Base-by-base conservation (phyloP, 306 rosid genomes). In the Corylus avellana region DNA sequence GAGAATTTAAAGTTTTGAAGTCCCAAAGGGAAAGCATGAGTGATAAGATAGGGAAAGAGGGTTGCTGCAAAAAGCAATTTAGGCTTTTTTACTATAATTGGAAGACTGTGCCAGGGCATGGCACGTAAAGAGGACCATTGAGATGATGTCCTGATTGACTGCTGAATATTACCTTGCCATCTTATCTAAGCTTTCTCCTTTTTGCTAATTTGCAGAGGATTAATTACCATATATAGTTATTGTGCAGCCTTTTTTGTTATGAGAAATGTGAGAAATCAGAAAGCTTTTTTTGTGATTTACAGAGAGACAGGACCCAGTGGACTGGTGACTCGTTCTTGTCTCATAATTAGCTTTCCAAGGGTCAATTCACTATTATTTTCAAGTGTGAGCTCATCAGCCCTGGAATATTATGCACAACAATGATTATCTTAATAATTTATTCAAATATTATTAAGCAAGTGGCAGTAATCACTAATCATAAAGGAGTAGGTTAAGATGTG, bases 401-500 rank as follows among this genome's bases (percentile, higher is more conserved):
- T 48, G 51, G 51, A 48, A 48, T 11, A 48, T 48, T 48, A 50
- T 55, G 22, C 10, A 32, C 12, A 56, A 20, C 48, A 13, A 56
- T 78, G 22, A 1, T 17, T 57, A 29, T 56, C 50, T 71, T 44
- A 44, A 32, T 42, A 68, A 37, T 42, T 68, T 7, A 37, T 42
- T 48, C 53, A 48, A 48, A 20, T 4, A 17, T 12, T 22, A 44
- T 20, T 14, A 13, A 32, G 20, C 74, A 47, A 47, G 74, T 70
- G 56, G 57, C 1, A 62, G 29, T 29, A 50, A 50, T 70, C 22
- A 58, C 47, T 32, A 50, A 50, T 70, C 37, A 58, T 57, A 37
- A 44, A 62, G 39, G 59, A 56, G n/a, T 72, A 32, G 82, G 71
- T 47, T 22, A 59, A 54, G 82, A 78, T 29, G 72, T 71, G 82